Base-by-base conservation (phyloP, 257 asterid species). In the Verbascum thapsus region DNA sequence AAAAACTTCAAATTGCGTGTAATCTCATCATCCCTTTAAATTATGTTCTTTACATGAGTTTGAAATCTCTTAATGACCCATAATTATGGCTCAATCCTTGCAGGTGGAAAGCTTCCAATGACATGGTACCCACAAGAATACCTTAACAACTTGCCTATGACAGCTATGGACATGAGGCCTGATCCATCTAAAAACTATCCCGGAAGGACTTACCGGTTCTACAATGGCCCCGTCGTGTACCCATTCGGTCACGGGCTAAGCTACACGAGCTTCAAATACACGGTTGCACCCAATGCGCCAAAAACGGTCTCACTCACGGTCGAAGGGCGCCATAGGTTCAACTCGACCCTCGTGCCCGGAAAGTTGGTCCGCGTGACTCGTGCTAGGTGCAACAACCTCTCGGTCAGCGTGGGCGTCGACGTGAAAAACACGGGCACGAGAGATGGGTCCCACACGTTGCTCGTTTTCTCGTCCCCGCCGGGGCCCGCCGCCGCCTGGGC, bases 91-190 rank as follows among this genome's bases (percentile, higher is more conserved):
- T 26, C 32, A 2, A 5, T 26, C 32, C 32, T 10, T 57, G 19
- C 30, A 80, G 86, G 81, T 54, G 87, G 87, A n/a, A 81, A 76
- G 77, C 75, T 81, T 13, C 85, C 88, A 0, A 74, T 76, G 80
- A 79, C 88, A 42, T 81, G 87, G 87, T 81, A 81, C 43, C 84
- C 82, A 9, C 83, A 82, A 23, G 71, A 74, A 10, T 82, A 73
- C 65, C 73, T 76, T 2, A 52, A 69, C 53, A 78, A 70, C 54
- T 53, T 81, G 15, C 82, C 87, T 35, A 81, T 81, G 87, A 75
- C 84, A 17, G 47, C 56, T 23, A 81, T 78, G 84, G 76, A 71
- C 18, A 82, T 82, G 88, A 45, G 88, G 26, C 12, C 83, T 19
- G 44, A 78, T 58, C 73, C 74, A 19, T 43, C 71, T 0, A 71